Evolutionary conservation across 2,329 filamentous ascomycete genomes (phyloP).

Genomic region (Aspergillus ustus): DNA sequence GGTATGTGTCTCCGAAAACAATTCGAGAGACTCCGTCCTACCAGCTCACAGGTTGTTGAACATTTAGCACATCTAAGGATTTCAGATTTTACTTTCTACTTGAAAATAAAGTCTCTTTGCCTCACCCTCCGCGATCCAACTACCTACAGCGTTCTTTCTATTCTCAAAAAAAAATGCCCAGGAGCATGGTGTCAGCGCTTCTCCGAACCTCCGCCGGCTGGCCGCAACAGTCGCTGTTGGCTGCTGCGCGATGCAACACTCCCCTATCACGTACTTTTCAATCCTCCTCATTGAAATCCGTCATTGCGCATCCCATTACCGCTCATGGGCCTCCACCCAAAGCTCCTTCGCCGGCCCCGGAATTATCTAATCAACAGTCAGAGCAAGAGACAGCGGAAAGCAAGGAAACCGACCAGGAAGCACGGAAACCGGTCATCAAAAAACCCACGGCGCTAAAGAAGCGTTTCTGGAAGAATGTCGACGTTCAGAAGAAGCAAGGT

Average conservation of each 20-base stretch:
- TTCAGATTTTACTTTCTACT: not conserved
- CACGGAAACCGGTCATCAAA: conserved; percentile 30
- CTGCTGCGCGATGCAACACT: conserved; percentile 20
- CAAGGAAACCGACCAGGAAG: conserved; percentile 28
- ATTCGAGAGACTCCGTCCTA: not conserved
- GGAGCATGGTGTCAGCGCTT: conserved; percentile 27
- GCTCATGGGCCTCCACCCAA: conserved; percentile 64
- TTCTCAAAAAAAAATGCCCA: conserved; percentile 6
- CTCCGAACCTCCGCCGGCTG: conserved; percentile 27
- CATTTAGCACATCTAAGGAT: not conserved
- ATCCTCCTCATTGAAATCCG: conserved; percentile 45
- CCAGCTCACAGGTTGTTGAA: not conserved
- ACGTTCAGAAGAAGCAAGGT: conserved; percentile 71
- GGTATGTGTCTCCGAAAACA: conserved; percentile 1
- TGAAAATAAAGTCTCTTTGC: not conserved
- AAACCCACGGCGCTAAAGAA: conserved; percentile 58
- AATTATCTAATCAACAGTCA: conserved; percentile 54
- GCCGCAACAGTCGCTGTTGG: conserved; percentile 25
- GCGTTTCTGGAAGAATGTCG: conserved; percentile 88
- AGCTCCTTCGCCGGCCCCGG: conserved; percentile 57
- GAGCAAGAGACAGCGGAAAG: conserved; percentile 49
- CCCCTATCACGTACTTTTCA: conserved; percentile 38
- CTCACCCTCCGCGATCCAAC: conserved; percentile 3
- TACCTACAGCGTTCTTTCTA: conserved; percentile 24
- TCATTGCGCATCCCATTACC: conserved; percentile 62